Conservation (phyloP, 2,329 filamentous ascomycete species). For the Xylaria sp. region DNA sequence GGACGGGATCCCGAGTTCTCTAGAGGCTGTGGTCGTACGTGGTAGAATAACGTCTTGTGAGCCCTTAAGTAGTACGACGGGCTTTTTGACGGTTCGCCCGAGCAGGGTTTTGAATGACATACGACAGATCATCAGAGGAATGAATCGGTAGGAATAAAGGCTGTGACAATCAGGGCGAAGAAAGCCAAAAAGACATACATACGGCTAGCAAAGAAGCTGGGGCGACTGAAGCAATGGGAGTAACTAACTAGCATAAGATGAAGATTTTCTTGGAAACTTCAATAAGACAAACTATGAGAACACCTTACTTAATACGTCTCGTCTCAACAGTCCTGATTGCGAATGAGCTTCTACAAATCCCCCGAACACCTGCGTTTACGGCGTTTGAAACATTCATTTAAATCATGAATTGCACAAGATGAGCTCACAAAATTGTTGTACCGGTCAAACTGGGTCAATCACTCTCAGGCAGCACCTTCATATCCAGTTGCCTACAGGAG, state of each 20-base stretch:
- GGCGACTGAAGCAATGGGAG: neutral
- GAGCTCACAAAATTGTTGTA: conserved; percentile 1
- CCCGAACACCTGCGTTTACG: neutral
- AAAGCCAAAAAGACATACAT: too few relatives aligned
- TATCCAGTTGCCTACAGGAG: conserved; percentile 43
- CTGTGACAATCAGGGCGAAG: too few relatives aligned
- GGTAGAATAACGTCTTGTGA: too few relatives aligned
- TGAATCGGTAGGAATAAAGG: too few relatives aligned
- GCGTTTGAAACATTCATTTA: neutral
- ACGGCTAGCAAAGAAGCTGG: too few relatives aligned
- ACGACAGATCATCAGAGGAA: too few relatives aligned
- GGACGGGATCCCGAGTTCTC: too few relatives aligned
- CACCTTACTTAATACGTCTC: neutral
- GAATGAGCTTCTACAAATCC: conserved; percentile 17
- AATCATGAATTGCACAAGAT: conserved; percentile 10
- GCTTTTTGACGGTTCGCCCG: too few relatives aligned
- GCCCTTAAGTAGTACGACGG: too few relatives aligned
- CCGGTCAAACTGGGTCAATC: neutral
- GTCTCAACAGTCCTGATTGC: neutral
- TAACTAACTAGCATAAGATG: neutral
- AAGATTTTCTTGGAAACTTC: neutral
- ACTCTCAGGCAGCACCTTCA: conserved; percentile 26
- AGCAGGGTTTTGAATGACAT: too few relatives aligned
- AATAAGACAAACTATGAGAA: neutral
- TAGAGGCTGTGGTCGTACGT: too few relatives aligned